Percentiles rank a stretch among this genome's conserved stretches.
These are phyloP conservation scores for Castanea mollissima DNA, from an alignment of 306 rosid genomes.

Conservation along the genomic window DNA sequence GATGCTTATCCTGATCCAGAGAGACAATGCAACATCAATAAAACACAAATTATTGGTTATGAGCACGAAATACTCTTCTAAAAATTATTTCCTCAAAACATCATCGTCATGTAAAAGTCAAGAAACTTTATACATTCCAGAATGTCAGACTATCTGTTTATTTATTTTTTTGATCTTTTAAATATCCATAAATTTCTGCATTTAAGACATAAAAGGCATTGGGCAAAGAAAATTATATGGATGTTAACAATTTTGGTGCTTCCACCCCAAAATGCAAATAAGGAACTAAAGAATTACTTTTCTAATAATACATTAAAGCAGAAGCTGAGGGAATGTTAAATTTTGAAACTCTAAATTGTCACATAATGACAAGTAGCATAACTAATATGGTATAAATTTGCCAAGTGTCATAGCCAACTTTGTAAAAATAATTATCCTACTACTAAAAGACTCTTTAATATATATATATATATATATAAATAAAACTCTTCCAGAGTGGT, in stretches of 20 bases:
- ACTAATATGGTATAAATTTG: too few relatives aligned
- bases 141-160: neutral
- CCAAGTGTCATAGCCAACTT: too few relatives aligned
- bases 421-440: too few relatives aligned
- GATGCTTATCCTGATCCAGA: constrained; percentile 58
- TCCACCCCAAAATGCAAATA: constrained; percentile 13
- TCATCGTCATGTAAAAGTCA: too few relatives aligned
- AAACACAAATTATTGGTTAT: neutral
- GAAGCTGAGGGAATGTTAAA: too few relatives aligned
- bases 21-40: neutral
- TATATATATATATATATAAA: too few relatives aligned
- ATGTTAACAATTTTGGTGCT: neutral
- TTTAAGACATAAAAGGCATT: neutral
- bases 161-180: neutral
- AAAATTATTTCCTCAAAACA: neutral
- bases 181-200: neutral
- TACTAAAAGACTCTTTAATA: too few relatives aligned
- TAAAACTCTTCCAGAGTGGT: too few relatives aligned
- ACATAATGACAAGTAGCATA: too few relatives aligned
- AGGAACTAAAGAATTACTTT: constrained; percentile 3
- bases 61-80: neutral
- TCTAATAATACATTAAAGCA: too few relatives aligned
- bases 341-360: too few relatives aligned
- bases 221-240: neutral
- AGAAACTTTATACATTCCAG: neutral